Evolutionary conservation across 2,329 filamentous ascomycete genomes (phyloP).

Genomic region (Elsinoe ampelina): DNA sequence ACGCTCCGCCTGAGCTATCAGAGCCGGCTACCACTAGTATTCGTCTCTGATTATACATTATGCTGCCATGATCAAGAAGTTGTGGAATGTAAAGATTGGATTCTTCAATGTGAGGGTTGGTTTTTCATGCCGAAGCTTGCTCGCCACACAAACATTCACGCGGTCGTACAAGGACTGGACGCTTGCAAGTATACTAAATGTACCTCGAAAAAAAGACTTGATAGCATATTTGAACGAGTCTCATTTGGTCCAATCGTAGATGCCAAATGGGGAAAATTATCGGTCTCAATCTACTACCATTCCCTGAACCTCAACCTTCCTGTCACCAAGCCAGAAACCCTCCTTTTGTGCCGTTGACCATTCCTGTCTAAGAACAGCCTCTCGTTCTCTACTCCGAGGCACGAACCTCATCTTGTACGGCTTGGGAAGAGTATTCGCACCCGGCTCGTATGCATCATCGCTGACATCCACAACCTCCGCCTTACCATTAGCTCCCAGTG

Average conservation of each 20-base stretch:
- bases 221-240: no score
- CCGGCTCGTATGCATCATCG: constrained; percentile 12
- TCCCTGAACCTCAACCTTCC: constrained; percentile 6
- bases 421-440: constrained; percentile 12
- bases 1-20: constrained; percentile 86
- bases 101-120: not conserved
- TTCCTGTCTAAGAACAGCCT: constrained; percentile 31
- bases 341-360: constrained; percentile 33
- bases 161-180: not conserved
- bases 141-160: not conserved
- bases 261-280: not conserved
- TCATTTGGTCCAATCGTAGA: no score
- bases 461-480: not conserved
- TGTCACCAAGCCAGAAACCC: constrained; percentile 6
- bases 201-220: no score
- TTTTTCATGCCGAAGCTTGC: not conserved
- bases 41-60: constrained; percentile 30
- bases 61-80: not conserved
- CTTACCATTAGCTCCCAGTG: not conserved
- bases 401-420: constrained; percentile 12
- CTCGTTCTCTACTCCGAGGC: constrained; percentile 17
- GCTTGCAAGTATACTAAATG: not conserved
- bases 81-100: not conserved
- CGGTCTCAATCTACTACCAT: not conserved
- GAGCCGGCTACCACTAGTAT: constrained; percentile 81